Evolutionary conservation across 1,284 basidiomycete genomes (phyloP), one percentile per base, ranked within the genome.

Genomic region (Mycena citricolor): DNA sequence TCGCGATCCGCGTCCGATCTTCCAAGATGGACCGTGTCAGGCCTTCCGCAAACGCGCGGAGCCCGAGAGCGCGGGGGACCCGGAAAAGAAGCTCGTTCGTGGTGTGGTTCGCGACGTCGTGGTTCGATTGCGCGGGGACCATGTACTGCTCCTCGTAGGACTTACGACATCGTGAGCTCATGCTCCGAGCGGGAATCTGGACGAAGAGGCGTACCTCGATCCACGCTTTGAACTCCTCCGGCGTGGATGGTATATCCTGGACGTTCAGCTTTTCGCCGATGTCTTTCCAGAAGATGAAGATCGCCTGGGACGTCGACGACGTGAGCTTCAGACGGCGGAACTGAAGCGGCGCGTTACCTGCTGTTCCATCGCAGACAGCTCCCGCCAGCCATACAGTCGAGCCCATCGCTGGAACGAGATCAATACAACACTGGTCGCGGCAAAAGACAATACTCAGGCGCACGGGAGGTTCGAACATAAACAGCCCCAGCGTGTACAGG

Each of bases 191-290:
- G n/a, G n/a, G n/a, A n/a, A 39, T 14, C 8, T 8, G 32, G 30
- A 16, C 16, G 10, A 2, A 13, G 17, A 19, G n/a, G 54, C 58
- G 21, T 32, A 70, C 68, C 52, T 50, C 36, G 24, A 60, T 51
- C 70, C 70, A 75, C 11, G 54, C 55, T 10, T 54, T 48, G 32
- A 74, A 54, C 4, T 56, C 67, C 13, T 69, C 63, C 10, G 66
- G 32, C 5, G 60, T 67, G 5, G 61, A 59, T 4, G 71, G 73
- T 26, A 76, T 70, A 48, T 70, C 66, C 26, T 61, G 52, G 26
- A 76, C 73, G 4, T 62, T 58, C 69, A 73, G 70, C 24, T 63
- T 59, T 28, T 51, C 51, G 2, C 71, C 71, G 14, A 73, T 61
- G 48, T 74, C 67, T 3, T 45, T 44, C 71, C 71, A 74, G 44